Base-by-base conservation (phyloP, 2,329 filamentous ascomycete species). In the Cladosporium sp. region DNA sequence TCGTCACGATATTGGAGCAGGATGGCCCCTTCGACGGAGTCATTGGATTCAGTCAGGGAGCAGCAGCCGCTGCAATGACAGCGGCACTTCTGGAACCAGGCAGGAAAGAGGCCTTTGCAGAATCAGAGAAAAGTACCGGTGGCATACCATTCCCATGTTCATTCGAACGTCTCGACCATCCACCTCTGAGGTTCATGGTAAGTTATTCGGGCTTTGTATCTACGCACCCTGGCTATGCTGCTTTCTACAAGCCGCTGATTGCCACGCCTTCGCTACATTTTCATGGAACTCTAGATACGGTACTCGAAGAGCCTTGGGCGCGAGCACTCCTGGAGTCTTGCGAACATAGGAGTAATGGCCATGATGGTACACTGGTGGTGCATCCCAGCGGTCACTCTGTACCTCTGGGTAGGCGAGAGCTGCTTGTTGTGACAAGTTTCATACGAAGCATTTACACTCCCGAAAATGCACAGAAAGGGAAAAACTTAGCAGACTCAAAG, bases 21-120 rank as follows among this genome's bases (percentile, higher is more conserved):
- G 81, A 84, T 13, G 87, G 84, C 0, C 86, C 86, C 1, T 83
- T 93, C 42, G 89, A 93, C 67, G 90, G 87, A 7, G 86, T 92
- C 0, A 76, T 92, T 28, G 91, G 91, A 0, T 96, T 96, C 75
- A 88, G 84, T 60, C 91, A 96, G 74, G 91, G 91, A 19, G 91
- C 82, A 7, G 86, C 85, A 1, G 77, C 86, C 44, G 85, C 91
- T 0, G 87, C 80, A 0, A 83, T 96, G 70, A 77, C 96, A 0
- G 85, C 90, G 0, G 78, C 84, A 0, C 77, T 92, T 10, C 73
- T 96, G 3, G 91, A 97, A 69, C 65, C 70, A 1, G 77, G 73
- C 5, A 73, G 71, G 61, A 68, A 63, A 35, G 75, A 77, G 10
- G 77, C 77, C 0, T 86, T 87, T 66, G 42, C 42, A n/a, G 74